These are phyloP conservation scores for Lipomyces sp. DNA, from an alignment of 805 yeast genomes.

Conservation along the genomic window DNA sequence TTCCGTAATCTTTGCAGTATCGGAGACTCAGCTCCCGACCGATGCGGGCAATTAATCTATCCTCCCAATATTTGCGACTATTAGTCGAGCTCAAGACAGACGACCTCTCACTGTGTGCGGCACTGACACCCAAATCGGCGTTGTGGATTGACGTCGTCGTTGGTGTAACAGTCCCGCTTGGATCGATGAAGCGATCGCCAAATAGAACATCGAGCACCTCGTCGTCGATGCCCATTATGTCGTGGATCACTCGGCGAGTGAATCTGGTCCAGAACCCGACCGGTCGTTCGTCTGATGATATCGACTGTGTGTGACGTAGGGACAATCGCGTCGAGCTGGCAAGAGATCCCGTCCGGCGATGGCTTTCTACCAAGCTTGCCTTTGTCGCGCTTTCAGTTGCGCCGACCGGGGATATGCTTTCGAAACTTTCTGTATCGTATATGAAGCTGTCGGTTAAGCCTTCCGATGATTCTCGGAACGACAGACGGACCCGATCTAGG, in stretches of 20 bases:
- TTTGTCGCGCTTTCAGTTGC: slow-evolving; percentile 5
- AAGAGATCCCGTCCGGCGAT: neutral
- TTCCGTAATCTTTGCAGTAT: slow-evolving; percentile 32
- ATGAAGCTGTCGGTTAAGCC: neutral
- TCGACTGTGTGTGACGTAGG: neutral
- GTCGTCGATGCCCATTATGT: slow-evolving; percentile 46
- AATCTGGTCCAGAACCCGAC: slow-evolving; percentile 33
- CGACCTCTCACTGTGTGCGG: slow-evolving; percentile 14
- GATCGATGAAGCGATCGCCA: slow-evolving; percentile 41
- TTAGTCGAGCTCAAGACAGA: slow-evolving; percentile 27
- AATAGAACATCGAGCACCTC: slow-evolving; percentile 46
- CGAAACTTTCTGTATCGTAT: slow-evolving; percentile 3
- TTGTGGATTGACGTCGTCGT: neutral
- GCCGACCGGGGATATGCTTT: neutral
- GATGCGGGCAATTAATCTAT: slow-evolving; percentile 28
- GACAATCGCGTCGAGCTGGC: slow-evolving; percentile 6
- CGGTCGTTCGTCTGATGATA: neutral
- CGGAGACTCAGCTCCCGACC: slow-evolving; percentile 25
- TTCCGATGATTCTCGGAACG: slow-evolving; percentile 1
- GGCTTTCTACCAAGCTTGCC: slow-evolving; percentile 9
- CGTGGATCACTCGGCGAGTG: slow-evolving; percentile 40
- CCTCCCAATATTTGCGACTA: slow-evolving; percentile 33
- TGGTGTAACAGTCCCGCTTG: neutral
- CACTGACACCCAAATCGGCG: neutral
- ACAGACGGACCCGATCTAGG: neutral